Conservation (phyloP, 805 yeast genomes). For the Priceomyces carsonii region DNA sequence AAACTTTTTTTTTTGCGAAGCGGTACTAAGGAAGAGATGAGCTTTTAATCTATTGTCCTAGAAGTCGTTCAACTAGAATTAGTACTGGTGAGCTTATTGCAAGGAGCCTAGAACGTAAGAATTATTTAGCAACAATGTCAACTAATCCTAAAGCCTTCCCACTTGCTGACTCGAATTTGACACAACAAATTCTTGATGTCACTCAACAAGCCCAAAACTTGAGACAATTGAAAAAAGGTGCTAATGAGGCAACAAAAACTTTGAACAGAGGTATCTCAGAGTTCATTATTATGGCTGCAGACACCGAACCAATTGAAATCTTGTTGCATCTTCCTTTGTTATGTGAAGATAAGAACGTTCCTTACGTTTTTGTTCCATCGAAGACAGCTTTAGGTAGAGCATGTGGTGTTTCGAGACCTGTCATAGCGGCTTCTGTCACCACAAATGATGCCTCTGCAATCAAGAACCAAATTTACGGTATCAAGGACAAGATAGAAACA, state of each 20-base stretch:
- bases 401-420: constrained; percentile 99
- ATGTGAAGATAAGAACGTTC: constrained; percentile 99
- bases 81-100: constrained; percentile 42
- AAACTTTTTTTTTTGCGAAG: neutral
- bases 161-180: constrained; percentile 90
- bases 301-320: constrained; percentile 98
- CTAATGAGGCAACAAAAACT: constrained; percentile 99
- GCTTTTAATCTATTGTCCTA: constrained; percentile 2
- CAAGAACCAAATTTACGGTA: constrained; percentile 94
- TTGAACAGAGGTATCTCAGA: constrained; percentile 99
- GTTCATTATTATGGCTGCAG: constrained; percentile 99
- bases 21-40: constrained; percentile 5
- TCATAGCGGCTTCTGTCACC: constrained; percentile 97
- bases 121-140: constrained; percentile 51
- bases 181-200: constrained; percentile 96
- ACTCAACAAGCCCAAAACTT: constrained; percentile 97
- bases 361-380: constrained; percentile 98
- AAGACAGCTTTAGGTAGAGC: constrained; percentile 99
- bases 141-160: constrained; percentile 99
- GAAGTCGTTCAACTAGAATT: constrained; percentile 2
- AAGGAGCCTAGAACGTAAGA: constrained; percentile 47
- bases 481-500: constrained; percentile 99
- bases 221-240: constrained; percentile 99
- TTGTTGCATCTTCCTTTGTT: constrained; percentile 94
- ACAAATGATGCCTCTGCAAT: constrained; percentile 97